Evolutionary conservation across 495 filamentous ascomycete species (phyloP).

Genomic region (Aspergillus affinis): DNA sequence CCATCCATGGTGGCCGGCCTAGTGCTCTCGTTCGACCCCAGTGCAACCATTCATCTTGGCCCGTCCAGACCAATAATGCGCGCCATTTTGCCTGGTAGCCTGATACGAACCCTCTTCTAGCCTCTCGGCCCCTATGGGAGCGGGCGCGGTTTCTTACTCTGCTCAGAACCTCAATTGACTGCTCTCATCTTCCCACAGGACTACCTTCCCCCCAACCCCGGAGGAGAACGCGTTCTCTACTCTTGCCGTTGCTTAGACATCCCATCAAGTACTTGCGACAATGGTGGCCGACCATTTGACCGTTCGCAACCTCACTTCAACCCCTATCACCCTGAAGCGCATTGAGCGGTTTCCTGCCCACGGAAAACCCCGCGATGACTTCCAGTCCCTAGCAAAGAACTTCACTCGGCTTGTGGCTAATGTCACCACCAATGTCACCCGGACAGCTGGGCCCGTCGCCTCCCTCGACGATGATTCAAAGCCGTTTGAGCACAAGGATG

Average conservation of each 20-base stretch:
- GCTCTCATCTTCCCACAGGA: conserved; percentile 1
- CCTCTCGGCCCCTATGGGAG: not conserved
- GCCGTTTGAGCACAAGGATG: conserved; percentile 55
- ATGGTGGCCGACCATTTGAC: conserved; percentile 57
- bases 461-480: conserved; percentile 50
- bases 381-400: conserved; percentile 44
- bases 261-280: conserved; percentile 9
- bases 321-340: conserved; percentile 66
- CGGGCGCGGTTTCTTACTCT: not conserved
- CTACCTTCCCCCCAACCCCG: not conserved
- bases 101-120: conserved; percentile 2
- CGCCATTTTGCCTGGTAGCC: conserved; percentile 12
- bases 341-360: conserved; percentile 69
- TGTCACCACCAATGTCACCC: conserved; percentile 45
- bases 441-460: conserved; percentile 37
- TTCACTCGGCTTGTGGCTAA: conserved; percentile 52
- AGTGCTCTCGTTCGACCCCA: conserved; percentile 10
- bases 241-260: not conserved
- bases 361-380: conserved; percentile 46
- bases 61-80: conserved; percentile 15
- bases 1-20: conserved; percentile 3
- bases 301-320: conserved; percentile 85
- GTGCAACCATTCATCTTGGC: conserved; percentile 6
- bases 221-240: not conserved
- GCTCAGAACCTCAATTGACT: not conserved